These are phyloP conservation scores for Tylopilus subfusipes DNA, from an alignment of 768 basidiomycete species.

Conservation along the genomic window DNA sequence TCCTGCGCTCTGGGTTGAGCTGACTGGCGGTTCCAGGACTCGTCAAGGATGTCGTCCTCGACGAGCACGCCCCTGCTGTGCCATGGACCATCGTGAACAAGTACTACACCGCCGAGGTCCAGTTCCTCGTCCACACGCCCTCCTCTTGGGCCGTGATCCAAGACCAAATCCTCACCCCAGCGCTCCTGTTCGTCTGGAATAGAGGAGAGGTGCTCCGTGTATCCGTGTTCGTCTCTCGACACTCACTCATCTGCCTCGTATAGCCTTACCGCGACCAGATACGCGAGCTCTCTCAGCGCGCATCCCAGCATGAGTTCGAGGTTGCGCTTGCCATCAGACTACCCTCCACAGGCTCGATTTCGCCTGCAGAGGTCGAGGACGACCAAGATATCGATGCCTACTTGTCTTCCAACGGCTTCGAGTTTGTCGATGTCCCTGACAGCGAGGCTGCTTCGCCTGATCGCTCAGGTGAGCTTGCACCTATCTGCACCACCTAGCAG, in stretches of 20 bases:
- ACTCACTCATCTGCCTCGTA: conserved; percentile 4
- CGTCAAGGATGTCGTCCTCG: conserved; percentile 15
- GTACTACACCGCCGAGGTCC: conserved; percentile 77
- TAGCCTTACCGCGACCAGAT: conserved; percentile 62
- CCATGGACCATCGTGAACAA: conserved; percentile 79
- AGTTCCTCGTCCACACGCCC: conserved; percentile 55
- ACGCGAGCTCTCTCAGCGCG: conserved; percentile 43
- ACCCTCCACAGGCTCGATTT: conserved; percentile 17
- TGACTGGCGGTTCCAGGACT: conserved; percentile 24
- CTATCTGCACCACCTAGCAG: background rate
- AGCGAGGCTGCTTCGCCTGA: conserved; percentile 5
- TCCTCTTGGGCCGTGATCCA: conserved; percentile 41
- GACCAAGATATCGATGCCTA: conserved; percentile 61
- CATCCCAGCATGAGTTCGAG: conserved; percentile 58
- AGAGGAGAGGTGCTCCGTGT: conserved; percentile 52
- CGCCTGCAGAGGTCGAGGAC: conserved; percentile 37
- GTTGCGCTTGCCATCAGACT: conserved; percentile 68
- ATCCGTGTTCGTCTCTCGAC: background rate
- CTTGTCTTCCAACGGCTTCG: conserved; percentile 68
- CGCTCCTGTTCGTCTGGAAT: conserved; percentile 70
- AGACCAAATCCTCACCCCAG: conserved; percentile 47
- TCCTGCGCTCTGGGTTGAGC: conserved; percentile 2
- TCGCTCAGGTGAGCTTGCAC: conserved; percentile 15
- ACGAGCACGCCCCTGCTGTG: conserved; percentile 29
- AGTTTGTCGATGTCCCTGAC: conserved; percentile 56